phyloP scores from a whole-genome alignment of 768 basidiomycete genomes.

The Mycena rosella region DNA sequence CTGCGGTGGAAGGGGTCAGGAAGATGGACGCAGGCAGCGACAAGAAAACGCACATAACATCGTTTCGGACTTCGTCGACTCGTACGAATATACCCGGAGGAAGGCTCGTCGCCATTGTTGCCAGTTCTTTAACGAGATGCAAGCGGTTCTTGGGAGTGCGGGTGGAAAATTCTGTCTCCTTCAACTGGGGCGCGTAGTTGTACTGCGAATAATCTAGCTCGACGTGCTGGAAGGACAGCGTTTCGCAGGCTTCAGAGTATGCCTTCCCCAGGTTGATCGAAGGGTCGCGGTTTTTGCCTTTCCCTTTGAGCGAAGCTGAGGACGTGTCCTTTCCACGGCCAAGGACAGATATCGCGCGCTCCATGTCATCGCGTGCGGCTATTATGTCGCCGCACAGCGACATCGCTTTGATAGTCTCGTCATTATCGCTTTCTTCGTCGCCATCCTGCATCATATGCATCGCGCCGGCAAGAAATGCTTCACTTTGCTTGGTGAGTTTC shows the following conservation, averaged over 20 bases:
- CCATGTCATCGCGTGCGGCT: conserved; percentile 61
- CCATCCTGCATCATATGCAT: conserved; percentile 51
- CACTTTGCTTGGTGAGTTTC: conserved; percentile 65
- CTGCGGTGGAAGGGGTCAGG: conserved; percentile 46
- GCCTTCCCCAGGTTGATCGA: conserved; percentile 52
- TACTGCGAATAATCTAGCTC: conserved; percentile 49
- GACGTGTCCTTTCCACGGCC: conserved; percentile 38
- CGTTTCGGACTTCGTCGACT: conserved; percentile 69
- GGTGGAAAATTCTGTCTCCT: conserved; percentile 51
- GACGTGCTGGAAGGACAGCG: conserved; percentile 61
- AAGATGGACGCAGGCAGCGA: conserved; percentile 13
- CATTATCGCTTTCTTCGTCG: conserved; percentile 44
- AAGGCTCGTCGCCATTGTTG: conserved; percentile 66
- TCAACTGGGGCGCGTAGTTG: conserved; percentile 51
- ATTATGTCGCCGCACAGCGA: conserved; percentile 68
- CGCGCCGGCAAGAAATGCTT: conserved; percentile 63
- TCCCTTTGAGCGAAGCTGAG: conserved; percentile 24
- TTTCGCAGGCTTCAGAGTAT: conserved; percentile 61
- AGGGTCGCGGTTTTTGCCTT: conserved; percentile 42
- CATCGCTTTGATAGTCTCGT: conserved; percentile 56
- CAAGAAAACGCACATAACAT: conserved; percentile 58
- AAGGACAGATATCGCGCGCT: conserved; percentile 59
- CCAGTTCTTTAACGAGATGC: conserved; percentile 69
- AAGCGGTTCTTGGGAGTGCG: conserved; percentile 61
- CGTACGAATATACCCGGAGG: conserved; percentile 69